phyloP scores from a whole-genome alignment of 73 alveolate species.

The Paramecium biaurelia region DNA sequence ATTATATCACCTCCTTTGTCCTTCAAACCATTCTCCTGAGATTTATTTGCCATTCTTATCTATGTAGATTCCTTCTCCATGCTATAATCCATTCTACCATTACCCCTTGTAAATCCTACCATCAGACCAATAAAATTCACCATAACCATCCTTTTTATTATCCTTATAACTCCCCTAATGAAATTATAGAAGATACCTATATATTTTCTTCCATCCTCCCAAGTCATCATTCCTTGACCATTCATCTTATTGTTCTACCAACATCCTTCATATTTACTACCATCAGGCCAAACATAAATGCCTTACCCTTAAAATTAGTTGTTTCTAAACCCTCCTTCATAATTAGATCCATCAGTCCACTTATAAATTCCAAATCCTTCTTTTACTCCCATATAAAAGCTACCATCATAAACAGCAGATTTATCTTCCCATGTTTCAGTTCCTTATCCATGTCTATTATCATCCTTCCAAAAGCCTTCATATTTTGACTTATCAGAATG shows the following conservation, averaged over 20 bases:
- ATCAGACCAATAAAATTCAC: conserved; percentile 77
- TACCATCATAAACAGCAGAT: conserved; percentile 65
- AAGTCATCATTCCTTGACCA: not conserved
- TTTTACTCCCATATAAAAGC: conserved; percentile 43
- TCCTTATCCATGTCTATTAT: conserved; percentile 71
- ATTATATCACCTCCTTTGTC: not conserved
- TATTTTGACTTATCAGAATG: conserved; percentile 55
- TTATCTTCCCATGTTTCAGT: conserved; percentile 76
- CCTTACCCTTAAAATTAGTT: conserved; percentile 47
- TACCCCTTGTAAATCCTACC: conserved; percentile 74
- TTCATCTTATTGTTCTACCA: not conserved
- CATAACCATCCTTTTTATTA: conserved; percentile 71
- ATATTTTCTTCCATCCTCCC: conserved; percentile 35
- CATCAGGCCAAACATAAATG: not conserved
- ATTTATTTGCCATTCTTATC: conserved; percentile 32
- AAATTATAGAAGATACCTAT: conserved; percentile 7
- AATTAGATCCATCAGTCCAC: conserved; percentile 23
- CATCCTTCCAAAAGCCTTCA: conserved; percentile 68
- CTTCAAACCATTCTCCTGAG: not conserved
- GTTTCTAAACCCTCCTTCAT: not conserved
- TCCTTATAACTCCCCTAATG: conserved; percentile 59
- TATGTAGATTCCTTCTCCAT: conserved; percentile 43
- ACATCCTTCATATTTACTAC: not conserved
- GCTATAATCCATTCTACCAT: not conserved
- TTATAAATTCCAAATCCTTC: conserved; percentile 59